These are phyloP conservation scores for Uronychia binucleata DNA, from an alignment of 73 alveolate genomes.

Conservation along the genomic window DNA sequence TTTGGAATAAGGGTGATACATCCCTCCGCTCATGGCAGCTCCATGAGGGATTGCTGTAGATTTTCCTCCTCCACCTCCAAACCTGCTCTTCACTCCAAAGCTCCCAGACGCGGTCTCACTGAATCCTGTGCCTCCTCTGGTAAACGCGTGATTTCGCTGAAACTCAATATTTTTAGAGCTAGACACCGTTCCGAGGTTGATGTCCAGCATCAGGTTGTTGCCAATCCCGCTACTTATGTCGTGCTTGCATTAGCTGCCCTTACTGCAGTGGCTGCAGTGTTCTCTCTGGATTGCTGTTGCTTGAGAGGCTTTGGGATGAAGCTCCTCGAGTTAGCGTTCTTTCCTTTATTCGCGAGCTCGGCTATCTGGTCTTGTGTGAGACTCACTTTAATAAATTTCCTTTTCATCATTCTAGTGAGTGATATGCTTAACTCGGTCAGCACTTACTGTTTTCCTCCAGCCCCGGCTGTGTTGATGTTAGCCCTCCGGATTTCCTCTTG, in stretches of 20 bases:
- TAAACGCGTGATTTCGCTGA: background rate
- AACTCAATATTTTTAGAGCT: background rate
- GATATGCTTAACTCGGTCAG: background rate
- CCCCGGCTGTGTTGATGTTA: background rate
- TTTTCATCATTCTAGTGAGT: background rate
- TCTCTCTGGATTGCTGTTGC: background rate
- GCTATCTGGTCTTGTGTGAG: background rate
- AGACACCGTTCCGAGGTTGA: background rate
- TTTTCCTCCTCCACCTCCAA: background rate
- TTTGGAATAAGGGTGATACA: background rate
- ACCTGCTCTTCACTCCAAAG: background rate
- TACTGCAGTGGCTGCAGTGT: background rate
- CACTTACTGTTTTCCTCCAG: background rate
- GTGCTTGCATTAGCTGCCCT: background rate
- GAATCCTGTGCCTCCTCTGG: conserved; percentile 1
- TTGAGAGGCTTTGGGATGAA: background rate
- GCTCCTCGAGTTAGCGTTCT: background rate
- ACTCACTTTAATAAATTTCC: background rate
- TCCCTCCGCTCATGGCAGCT: background rate
- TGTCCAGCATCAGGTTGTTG: background rate
- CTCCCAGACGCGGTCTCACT: background rate
- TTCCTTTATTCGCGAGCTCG: background rate
- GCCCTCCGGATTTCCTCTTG: background rate
- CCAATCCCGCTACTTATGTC: background rate
- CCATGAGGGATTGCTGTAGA: background rate